phyloP scores from a whole-genome alignment of 495 filamentous ascomycete species.

The Bathelium albidoporum region DNA sequence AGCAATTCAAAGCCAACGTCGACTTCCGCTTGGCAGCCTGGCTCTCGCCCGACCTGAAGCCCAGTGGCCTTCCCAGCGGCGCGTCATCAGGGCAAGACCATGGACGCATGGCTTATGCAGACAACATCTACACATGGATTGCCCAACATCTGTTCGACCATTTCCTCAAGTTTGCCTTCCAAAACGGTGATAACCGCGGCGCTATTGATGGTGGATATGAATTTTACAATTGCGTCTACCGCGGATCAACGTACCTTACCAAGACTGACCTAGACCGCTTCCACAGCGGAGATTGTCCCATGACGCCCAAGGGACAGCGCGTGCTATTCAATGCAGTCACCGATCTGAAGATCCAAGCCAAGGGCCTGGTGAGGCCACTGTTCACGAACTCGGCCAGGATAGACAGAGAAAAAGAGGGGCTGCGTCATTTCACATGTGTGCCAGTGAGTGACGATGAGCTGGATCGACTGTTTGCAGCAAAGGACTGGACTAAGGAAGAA shows the following conservation, averaged over 20 bases:
- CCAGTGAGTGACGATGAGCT: not conserved
- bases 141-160: slow-evolving; percentile 11
- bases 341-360: not conserved
- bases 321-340: slow-evolving; percentile 15
- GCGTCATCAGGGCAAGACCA: slow-evolving; percentile 11
- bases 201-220: slow-evolving; percentile 22
- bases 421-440: not conserved
- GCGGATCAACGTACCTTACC: slow-evolving; percentile 25
- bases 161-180: not conserved
- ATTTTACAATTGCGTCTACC: slow-evolving; percentile 15
- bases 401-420: not conserved
- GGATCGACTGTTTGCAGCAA: not conserved
- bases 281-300: slow-evolving; percentile 21
- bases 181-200: slow-evolving; percentile 14
- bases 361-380: not conserved
- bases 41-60: slow-evolving; percentile 10
- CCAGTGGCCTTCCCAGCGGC: not conserved
- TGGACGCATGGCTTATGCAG: slow-evolving; percentile 16
- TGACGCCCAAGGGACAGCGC: slow-evolving; percentile 25
- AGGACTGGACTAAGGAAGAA: not conserved
- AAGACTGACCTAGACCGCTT: slow-evolving; percentile 18
- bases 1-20: slow-evolving; percentile 39
- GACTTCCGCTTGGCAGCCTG: slow-evolving; percentile 10
- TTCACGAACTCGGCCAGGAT: not conserved
- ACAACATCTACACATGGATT: slow-evolving; percentile 29